These are phyloP conservation scores for Cryptococcus maquisensis DNA, from an alignment of 1,284 basidiomycete species.

Conservation along the genomic window DNA sequence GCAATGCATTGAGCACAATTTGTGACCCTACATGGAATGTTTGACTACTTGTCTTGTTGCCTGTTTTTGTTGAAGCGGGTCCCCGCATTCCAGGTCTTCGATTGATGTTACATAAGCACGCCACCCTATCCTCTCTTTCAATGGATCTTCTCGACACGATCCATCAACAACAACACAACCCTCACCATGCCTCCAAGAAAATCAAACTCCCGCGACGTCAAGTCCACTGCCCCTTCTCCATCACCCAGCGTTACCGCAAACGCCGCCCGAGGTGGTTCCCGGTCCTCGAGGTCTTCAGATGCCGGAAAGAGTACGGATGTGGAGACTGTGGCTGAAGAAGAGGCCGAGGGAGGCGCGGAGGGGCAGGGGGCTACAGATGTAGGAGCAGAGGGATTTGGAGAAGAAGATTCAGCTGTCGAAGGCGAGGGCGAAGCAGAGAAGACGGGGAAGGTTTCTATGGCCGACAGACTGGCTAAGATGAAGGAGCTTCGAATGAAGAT, in stretches of 20 bases:
- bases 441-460: slow-evolving; percentile 5
- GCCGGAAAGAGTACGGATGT: background rate
- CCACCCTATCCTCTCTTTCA: too few relatives aligned
- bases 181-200: slow-evolving; percentile 14
- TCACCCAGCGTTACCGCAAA: slow-evolving; percentile 7
- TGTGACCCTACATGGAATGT: too few relatives aligned
- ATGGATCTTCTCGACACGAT: background rate
- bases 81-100: too few relatives aligned
- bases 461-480: slow-evolving; percentile 14
- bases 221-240: slow-evolving; percentile 18
- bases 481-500: slow-evolving; percentile 19
- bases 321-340: background rate
- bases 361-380: background rate
- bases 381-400: background rate
- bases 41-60: too few relatives aligned
- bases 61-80: too few relatives aligned
- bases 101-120: too few relatives aligned
- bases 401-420: background rate
- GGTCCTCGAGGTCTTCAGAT: background rate
- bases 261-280: background rate
- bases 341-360: background rate
- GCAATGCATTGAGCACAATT: too few relatives aligned
- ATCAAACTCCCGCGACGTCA: slow-evolving; percentile 9
- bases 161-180: background rate
- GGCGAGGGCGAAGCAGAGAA: background rate